Base-by-base conservation (phyloP, 2,329 filamentous ascomycete genomes). In the Colletotrichum chlorophyti region DNA sequence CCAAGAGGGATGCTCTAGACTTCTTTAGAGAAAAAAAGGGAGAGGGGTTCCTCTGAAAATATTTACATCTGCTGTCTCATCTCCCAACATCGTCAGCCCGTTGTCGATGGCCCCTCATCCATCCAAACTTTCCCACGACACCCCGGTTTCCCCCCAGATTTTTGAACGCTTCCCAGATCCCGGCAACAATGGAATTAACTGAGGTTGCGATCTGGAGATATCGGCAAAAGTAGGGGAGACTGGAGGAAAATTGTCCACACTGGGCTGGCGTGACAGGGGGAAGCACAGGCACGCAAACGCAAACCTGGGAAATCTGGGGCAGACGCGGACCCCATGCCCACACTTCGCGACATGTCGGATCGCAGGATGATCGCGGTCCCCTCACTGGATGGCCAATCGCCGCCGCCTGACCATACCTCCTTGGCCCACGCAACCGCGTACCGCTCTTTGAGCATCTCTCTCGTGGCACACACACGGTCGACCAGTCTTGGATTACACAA, bases 401-500 rank as follows among this genome's bases (percentile, higher is more conserved):
- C 45, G 57, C 26, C 52, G 57, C 43, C 57, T 60, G 43, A 55
- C 38, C 45, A 60, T n/a, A 45, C 37, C 37, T 57, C 51, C 57
- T 60, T 60, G 57, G 57, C 57, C 40, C 57, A 60, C 57, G 52
- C 57, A 57, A 60, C 37, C 50, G n/a, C 34, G 41, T 34, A 58
- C 57, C 45, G 34, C n/a, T 49, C 51, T 55, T 53, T 35, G 21
- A 17, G 24, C 42, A n/a, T 45, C 17, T 42, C 43, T n/a, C n/a
- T n/a, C n/a, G n/a, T n/a, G n/a, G n/a, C 35, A 29, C 26, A 12
- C 10, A 40, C 21, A 6, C 6, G 21, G 24, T 17, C 34, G 12
- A 21, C n/a, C n/a, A n/a, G n/a, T n/a, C 42, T 35, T 43, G 26
- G 32, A 23, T 58, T 46, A 42, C 37, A 19, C 40, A 29, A n/a